A percentile compares a stretch with the other conserved stretches of the same genome.
phyloP scores from a whole-genome alignment of 1,139 yeast species.

The Debaryomyces sp. region DNA sequence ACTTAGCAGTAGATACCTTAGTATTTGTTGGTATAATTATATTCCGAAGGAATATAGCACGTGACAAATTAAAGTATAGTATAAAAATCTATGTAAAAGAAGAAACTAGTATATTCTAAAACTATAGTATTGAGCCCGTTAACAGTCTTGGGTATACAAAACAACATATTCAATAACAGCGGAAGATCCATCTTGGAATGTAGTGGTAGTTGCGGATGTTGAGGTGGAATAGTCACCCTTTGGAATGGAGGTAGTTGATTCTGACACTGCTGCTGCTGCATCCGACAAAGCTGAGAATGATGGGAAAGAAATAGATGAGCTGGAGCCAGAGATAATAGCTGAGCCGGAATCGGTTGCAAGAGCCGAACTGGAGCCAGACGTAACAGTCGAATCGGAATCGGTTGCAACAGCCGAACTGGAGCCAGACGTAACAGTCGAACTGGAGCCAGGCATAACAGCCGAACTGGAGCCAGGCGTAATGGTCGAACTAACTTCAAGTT shows the following conservation, averaged over 20 bases:
- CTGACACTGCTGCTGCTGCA: conserved; percentile 8
- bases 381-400: no score
- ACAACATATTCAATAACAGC: conserved; percentile 36
- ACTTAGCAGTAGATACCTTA: not conserved
- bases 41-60: not conserved
- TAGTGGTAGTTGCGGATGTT: conserved; percentile 25
- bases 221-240: conserved; percentile 30
- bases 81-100: not conserved
- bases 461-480: no score
- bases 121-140: not conserved
- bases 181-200: conserved; percentile 29
- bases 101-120: not conserved
- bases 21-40: not conserved
- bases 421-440: not conserved
- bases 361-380: no score
- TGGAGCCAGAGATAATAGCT: not conserved
- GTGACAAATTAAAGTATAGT: not conserved
- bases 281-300: conserved; percentile 8
- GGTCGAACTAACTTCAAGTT: not conserved
- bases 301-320: not conserved
- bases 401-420: not conserved
- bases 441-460: conserved; percentile 8
- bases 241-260: conserved; percentile 20
- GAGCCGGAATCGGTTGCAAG: not conserved
- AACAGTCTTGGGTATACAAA: conserved; percentile 32